phyloP scores from a whole-genome alignment of 176 grass and related monocot species.

The Juncus inflexus region DNA sequence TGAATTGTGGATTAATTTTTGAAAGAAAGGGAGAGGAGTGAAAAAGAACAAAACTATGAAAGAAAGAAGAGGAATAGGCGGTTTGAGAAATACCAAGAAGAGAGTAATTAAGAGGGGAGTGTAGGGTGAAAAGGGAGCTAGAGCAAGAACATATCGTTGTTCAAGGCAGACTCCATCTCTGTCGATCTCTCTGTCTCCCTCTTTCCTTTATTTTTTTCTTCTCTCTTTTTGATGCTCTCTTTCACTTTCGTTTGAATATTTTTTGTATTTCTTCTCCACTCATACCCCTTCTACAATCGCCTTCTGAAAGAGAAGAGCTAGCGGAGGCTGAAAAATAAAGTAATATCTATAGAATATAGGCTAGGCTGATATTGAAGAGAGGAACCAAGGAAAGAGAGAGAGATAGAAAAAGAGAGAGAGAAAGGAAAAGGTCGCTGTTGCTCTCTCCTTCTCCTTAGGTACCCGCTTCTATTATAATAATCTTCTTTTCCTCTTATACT shows the following conservation, averaged over 20 bases:
- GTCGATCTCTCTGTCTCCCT: constrained; percentile 45
- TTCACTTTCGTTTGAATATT: constrained; percentile 41
- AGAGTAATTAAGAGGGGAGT: constrained; percentile 19
- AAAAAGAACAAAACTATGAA: constrained; percentile 4
- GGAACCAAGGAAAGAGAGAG: constrained; percentile 27
- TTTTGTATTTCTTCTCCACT: constrained; percentile 37
- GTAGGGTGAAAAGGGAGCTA: constrained; percentile 31
- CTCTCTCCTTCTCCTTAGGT: constrained; percentile 47
- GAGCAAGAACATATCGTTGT: constrained; percentile 78
- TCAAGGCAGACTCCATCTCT: constrained; percentile 50
- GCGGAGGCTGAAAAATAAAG: constrained; percentile 21
- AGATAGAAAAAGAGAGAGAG: constrained; percentile 25
- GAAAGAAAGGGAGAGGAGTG: not conserved
- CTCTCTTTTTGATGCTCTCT: constrained; percentile 49
- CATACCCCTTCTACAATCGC: constrained; percentile 64
- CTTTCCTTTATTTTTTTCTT: constrained; percentile 23
- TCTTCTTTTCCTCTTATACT: constrained; percentile 30
- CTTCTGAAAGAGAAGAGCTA: constrained; percentile 85
- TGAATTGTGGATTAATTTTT: not conserved
- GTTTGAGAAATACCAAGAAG: constrained; percentile 25
- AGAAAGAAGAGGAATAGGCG: not conserved
- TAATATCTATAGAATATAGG: constrained; percentile 49
- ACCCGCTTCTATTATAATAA: constrained; percentile 20
- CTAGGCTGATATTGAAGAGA: constrained; percentile 52
- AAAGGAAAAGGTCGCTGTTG: constrained; percentile 67